phyloP scores from a whole-genome alignment of 1,284 basidiomycete genomes.

The Nidula niveotomentosa region DNA sequence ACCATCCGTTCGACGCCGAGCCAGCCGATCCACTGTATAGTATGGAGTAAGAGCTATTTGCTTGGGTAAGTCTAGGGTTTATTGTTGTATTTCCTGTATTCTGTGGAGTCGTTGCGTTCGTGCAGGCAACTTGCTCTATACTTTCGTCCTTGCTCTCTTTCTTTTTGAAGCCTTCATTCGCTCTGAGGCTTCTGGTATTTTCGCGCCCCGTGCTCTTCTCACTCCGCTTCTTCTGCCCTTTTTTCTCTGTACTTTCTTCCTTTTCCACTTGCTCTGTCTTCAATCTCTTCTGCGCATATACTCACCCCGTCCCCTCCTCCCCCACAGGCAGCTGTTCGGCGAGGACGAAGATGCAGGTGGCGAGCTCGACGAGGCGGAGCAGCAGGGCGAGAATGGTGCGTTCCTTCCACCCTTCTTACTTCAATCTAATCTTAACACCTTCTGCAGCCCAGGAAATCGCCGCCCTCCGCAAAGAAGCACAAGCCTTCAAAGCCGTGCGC shows the following conservation, averaged over 20 bases:
- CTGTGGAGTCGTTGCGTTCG: not conserved
- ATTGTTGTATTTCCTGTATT: not conserved
- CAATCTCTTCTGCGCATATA: no score
- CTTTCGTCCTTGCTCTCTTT: not conserved
- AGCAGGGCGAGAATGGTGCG: slow-evolving; percentile 85
- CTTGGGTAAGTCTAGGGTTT: no score
- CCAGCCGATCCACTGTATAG: slow-evolving; percentile 98
- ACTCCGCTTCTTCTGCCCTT: no score
- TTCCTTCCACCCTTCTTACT: slow-evolving; percentile 2
- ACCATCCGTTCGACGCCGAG: slow-evolving; percentile 98
- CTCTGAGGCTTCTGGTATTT: no score
- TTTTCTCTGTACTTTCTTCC: no score
- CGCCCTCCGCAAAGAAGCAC: slow-evolving; percentile 85
- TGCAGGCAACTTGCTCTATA: no score
- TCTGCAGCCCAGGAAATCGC: slow-evolving; percentile 85
- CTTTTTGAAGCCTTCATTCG: no score
- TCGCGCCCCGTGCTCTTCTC: no score
- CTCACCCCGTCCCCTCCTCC: not conserved
- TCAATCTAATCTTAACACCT: not conserved
- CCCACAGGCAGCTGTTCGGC: slow-evolving; percentile 86
- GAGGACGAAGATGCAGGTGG: slow-evolving; percentile 79
- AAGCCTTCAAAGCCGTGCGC: slow-evolving; percentile 84
- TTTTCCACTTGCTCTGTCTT: no score
- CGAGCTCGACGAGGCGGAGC: slow-evolving; percentile 85
- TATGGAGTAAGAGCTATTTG: slow-evolving; percentile 99